These are phyloP conservation scores for Cryptococcus deneoformans DNA, from an alignment of 1,284 basidiomycete species.

Conservation along the genomic window DNA sequence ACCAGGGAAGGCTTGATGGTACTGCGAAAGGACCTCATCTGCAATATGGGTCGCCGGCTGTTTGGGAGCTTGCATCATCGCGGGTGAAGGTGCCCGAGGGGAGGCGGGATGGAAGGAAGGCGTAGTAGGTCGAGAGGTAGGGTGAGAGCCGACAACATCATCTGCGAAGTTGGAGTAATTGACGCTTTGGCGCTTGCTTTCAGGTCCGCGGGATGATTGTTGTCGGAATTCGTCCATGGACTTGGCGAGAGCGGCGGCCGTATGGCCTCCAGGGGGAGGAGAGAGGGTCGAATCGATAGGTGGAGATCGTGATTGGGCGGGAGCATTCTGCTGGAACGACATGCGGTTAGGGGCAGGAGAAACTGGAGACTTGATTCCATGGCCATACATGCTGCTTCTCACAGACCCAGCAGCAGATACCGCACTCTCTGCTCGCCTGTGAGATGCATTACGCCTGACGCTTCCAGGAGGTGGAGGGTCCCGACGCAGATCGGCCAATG, in stretches of 20 bases:
- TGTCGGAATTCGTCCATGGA: conserved; percentile 49
- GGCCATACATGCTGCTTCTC: conserved; percentile 17
- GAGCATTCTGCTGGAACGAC: conserved; percentile 20
- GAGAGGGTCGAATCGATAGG: conserved; percentile 44
- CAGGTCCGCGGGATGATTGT: conserved; percentile 29
- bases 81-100: conserved; percentile 47
- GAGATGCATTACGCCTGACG: conserved; percentile 41
- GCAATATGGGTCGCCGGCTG: conserved; percentile 56
- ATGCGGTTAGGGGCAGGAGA: conserved; percentile 32
- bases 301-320: conserved; percentile 15
- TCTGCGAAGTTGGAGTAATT: conserved; percentile 58
- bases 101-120: conserved; percentile 53
- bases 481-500: conserved; percentile 58
- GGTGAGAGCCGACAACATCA: conserved; percentile 69
- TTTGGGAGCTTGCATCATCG: conserved; percentile 68
- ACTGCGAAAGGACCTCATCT: conserved; percentile 71
- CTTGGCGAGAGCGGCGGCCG: conserved; percentile 47
- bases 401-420: conserved; percentile 27
- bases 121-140: conserved; percentile 68
- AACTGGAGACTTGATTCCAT: conserved; percentile 21
- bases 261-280: conserved; percentile 48
- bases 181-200: conserved; percentile 47
- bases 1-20: conserved; percentile 82
- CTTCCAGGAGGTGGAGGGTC: conserved; percentile 45
- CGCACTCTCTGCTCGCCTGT: conserved; percentile 41